A percentile compares a stretch with the other conserved stretches of the same genome.
phyloP scores from a whole-genome alignment of 2,329 filamentous ascomycete species.

The Colletotrichum incanum region DNA sequence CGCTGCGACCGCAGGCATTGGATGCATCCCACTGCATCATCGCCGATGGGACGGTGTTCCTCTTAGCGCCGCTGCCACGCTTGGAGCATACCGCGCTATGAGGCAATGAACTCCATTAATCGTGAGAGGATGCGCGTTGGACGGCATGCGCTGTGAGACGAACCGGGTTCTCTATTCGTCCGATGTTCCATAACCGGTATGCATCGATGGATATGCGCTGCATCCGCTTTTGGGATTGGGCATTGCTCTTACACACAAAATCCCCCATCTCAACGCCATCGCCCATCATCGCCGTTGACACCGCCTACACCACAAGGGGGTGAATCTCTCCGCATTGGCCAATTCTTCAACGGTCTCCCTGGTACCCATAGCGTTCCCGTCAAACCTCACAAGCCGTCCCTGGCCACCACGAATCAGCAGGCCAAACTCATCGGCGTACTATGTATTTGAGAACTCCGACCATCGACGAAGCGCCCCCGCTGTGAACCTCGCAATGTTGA shows the following conservation, averaged over 20 bases:
- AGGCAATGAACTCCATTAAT: conserved; percentile 42
- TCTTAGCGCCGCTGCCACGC: conserved; percentile 37
- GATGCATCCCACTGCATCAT: conserved; percentile 35
- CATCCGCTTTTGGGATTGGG: conserved; percentile 31
- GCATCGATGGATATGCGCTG: conserved; percentile 29
- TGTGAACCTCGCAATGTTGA: background rate
- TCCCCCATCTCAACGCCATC: conserved; percentile 20
- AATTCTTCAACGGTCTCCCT: conserved; percentile 9
- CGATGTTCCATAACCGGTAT: conserved; percentile 29
- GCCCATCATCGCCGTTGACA: conserved; percentile 5
- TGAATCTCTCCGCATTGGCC: conserved; percentile 9
- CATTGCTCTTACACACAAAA: conserved; percentile 5
- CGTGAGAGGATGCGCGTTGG: conserved; percentile 34
- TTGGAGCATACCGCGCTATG: conserved; percentile 30
- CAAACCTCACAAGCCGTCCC: conserved; percentile 2
- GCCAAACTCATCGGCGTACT: conserved; percentile 1
- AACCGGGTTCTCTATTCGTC: conserved; percentile 39
- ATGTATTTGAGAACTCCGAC: background rate
- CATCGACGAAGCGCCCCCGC: background rate
- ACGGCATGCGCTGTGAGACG: conserved; percentile 31
- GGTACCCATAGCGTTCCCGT: background rate
- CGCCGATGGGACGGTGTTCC: conserved; percentile 28
- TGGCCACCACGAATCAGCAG: background rate
- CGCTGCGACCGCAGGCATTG: conserved; percentile 22
- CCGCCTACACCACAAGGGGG: conserved; percentile 24